phyloP scores from a whole-genome alignment of 192 early-diverging fungal species.

The Spinellus fusiger region DNA sequence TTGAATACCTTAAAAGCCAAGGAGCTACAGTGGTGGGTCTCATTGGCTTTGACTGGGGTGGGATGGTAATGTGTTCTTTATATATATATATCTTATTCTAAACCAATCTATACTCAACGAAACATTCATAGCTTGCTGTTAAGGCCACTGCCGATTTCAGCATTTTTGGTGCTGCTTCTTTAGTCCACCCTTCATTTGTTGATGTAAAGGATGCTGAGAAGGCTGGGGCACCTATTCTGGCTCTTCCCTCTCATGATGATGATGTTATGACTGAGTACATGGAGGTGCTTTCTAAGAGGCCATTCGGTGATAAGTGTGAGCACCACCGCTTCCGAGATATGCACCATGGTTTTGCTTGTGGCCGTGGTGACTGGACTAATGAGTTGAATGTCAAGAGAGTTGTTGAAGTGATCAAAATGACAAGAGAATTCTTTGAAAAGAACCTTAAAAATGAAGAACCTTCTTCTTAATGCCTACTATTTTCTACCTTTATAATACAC shows the following conservation, averaged over 20 bases:
- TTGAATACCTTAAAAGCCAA: constrained; percentile 33
- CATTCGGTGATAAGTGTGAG: constrained; percentile 42
- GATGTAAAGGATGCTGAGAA: constrained; percentile 39
- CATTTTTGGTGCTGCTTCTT: constrained; percentile 43
- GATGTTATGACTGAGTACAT: constrained; percentile 38
- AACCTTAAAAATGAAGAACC: constrained; percentile 13
- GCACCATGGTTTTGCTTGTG: constrained; percentile 51
- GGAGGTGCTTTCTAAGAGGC: constrained; percentile 38
- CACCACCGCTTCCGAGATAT: constrained; percentile 52
- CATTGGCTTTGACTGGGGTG: constrained; percentile 73
- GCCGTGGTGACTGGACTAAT: constrained; percentile 49
- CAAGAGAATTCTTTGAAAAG: constrained; percentile 41
- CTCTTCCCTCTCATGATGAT: constrained; percentile 62
- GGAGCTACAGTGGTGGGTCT: constrained; percentile 43
- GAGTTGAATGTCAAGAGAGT: constrained; percentile 39
- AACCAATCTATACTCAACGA: not conserved
- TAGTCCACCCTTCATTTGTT: constrained; percentile 63
- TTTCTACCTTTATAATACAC: not conserved
- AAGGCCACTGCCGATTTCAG: constrained; percentile 38
- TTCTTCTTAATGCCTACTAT: not conserved
- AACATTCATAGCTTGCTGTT: constrained; percentile 34
- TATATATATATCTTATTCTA: not conserved
- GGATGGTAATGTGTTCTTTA: constrained; percentile 21
- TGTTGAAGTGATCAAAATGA: constrained; percentile 46
- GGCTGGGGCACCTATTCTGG: constrained; percentile 52